Base-by-base conservation (phyloP, 805 yeast genomes). In the Lipomyces spencermartinsiae region DNA sequence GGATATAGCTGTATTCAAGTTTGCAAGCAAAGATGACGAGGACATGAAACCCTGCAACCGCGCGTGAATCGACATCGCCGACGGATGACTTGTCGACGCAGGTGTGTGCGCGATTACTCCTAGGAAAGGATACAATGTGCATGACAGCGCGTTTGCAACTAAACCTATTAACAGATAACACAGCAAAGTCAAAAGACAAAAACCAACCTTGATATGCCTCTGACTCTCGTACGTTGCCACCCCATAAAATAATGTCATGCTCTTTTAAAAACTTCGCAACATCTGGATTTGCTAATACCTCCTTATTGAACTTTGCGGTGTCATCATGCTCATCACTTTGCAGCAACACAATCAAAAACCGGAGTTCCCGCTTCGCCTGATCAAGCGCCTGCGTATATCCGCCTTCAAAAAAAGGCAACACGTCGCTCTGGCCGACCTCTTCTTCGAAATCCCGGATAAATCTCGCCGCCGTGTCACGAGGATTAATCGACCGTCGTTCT, bases 361-460 rank as follows among this genome's bases (percentile, higher is more conserved):
- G 86, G 34, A 88, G 89, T 64, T 90, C 86, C 46, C 84, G 81
- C 62, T 90, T 89, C 46, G 95, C 90, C 73, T 83, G 81, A 73
- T 85, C 87, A 63, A 93, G 79, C 1, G 97, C 93, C 66, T 89
- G 89, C 1, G 93, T 87, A 78, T 93, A 94, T 46, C 96, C 89
- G 16, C 93, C 93, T 73, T 86, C 87, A 66, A 85, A 83, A 72
- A 91, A 88, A 16, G 70, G 71, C 22, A 71, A 61, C 25, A 59
- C 60, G n/a, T 34, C 61, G 43, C 51, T 43, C 25, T 37, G 37
- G 65, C 77, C 79, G 51, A 72, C 79, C 73, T 68, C 78, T 70
- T 86, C 88, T 73, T 87, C 88, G 61, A 89, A 82, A 29, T 81
- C 82, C 29, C 83, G 77, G 35, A 83, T 80, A 72, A 88, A 87